Evolutionary conservation across 495 filamentous ascomycete genomes (phyloP).

Genomic region (Lasiosphaeris hirsuta): DNA sequence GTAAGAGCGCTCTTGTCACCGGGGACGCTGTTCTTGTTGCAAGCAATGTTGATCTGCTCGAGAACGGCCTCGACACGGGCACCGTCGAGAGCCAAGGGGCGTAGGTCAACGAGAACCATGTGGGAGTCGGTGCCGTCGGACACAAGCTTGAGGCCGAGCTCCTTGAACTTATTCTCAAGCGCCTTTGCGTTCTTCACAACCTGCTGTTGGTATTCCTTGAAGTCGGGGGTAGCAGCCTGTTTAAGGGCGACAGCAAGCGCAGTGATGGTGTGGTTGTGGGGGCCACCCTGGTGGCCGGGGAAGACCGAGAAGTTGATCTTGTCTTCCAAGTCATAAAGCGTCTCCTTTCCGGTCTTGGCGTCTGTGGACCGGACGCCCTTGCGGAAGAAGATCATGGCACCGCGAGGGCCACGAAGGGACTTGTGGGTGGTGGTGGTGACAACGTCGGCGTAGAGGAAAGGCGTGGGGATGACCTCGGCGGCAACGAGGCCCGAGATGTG

Average conservation of each 20-base stretch:
- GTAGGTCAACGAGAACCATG: conserved; percentile 94
- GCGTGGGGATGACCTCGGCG: conserved; percentile 88
- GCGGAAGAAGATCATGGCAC: conserved; percentile 99
- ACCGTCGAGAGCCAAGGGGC: conserved; percentile 76
- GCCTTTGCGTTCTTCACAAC: conserved; percentile 92
- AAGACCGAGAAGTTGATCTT: conserved; percentile 99
- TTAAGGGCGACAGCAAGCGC: conserved; percentile 94
- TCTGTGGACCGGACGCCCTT: conserved; percentile 88
- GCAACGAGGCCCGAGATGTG: conserved; percentile 97
- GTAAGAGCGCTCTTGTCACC: conserved; percentile 97
- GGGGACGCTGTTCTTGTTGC: conserved; percentile 98
- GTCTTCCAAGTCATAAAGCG: conserved; percentile 86
- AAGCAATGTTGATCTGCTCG: conserved; percentile 96
- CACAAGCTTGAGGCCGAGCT: conserved; percentile 85
- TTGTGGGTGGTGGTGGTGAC: conserved; percentile 99
- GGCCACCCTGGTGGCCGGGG: conserved; percentile 97
- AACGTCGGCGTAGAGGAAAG: conserved; percentile 91
- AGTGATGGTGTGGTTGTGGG: conserved; percentile 99
- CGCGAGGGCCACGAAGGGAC: conserved; percentile 95
- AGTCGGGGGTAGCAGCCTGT: conserved; percentile 89
- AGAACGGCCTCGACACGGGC: conserved; percentile 95
- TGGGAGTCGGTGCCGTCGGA: conserved; percentile 96
- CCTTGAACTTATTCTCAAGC: conserved; percentile 75
- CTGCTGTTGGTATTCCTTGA: conserved; percentile 92
- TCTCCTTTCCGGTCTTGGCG: conserved; percentile 85